Base-by-base conservation (phyloP, 2,329 filamentous ascomycete genomes). In the Colletotrichum theobromicola region DNA sequence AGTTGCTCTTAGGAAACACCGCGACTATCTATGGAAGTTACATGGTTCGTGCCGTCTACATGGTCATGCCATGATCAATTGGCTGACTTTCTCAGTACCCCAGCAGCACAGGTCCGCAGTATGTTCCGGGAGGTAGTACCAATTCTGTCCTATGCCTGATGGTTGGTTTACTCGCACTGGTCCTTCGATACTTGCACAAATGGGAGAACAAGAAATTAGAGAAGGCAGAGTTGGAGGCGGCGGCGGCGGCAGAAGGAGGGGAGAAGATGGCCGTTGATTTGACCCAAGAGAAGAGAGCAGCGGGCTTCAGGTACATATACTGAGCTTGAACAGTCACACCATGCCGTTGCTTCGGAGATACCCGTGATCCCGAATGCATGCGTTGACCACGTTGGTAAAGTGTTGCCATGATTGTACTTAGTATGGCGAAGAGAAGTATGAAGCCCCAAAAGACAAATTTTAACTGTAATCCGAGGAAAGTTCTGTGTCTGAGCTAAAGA, bases 81-180 rank as follows among this genome's bases (percentile, higher is more conserved):
- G 18, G 53, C 42, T 53, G 42, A n/a, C 30, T 4, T n/a, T 9
- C 26, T 7, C 78, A 86, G 85, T 89, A 87, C 63, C 85, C 85
- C 1, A 76, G 79, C 8, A 82, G 81, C 1, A 81, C 83, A 0
- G 86, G 86, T 0, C 85, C 84, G 1, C 85, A 85, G 7, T 90
- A 89, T 70, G 83, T 86, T 4, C 80, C 84, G 2, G 91, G 89
- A 3, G 92, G 93, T 0, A 89, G 85, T 70, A 88, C 93, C 4
- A 93, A 92, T 76, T 89, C 92, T 0, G 88, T 85, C 0, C 90
- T 94, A 55, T 93, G 92, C 82, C 81, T 93, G 8, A 83, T 93
- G 57, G 92, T 91, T 0, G 89, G 86, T 0, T 72, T 88, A 0
- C 80, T 94, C 7, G 90, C 91, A 0, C 77, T 92, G 0, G 68